Evolutionary conservation across 2,329 filamentous ascomycete genomes (phyloP).

Genomic region (Elsinoe fawcettii): DNA sequence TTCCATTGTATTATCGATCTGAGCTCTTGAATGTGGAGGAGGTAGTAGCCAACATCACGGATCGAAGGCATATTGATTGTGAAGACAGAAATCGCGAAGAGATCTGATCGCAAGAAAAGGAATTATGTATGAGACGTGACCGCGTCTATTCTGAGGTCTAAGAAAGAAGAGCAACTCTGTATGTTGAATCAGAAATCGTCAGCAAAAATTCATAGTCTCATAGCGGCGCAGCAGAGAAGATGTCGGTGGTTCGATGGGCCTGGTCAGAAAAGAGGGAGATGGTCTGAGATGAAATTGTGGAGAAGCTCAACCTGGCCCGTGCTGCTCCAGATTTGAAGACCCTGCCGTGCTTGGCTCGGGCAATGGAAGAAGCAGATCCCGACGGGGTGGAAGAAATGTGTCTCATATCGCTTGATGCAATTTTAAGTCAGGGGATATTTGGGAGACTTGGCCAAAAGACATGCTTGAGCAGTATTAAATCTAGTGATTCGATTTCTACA

Average conservation of each 20-base stretch:
- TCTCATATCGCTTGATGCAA: background rate
- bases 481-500: slow-evolving; percentile 14
- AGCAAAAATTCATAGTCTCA: background rate
- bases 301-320: slow-evolving; percentile 8
- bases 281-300: slow-evolving; percentile 14
- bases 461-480: background rate
- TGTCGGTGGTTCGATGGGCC: background rate
- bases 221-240: slow-evolving; percentile 8
- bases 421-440: background rate
- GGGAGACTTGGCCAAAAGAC: background rate
- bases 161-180: background rate
- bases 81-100: background rate
- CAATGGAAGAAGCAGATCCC: slow-evolving; percentile 1
- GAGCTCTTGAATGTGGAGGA: slow-evolving; percentile 29
- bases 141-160: background rate
- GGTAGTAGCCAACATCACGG: slow-evolving; percentile 26
- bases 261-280: background rate
- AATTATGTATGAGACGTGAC: background rate
- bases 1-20: slow-evolving; percentile 47
- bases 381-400: slow-evolving; percentile 8
- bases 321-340: slow-evolving; percentile 4
- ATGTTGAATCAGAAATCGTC: slow-evolving; percentile 12
- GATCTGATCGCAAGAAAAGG: background rate
- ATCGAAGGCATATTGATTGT: slow-evolving; percentile 18
- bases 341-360: background rate